A percentile compares a stretch with the other conserved stretches of the same genome.
phyloP scores from a whole-genome alignment of 495 filamentous ascomycete genomes.

The Xylaria scruposa region DNA sequence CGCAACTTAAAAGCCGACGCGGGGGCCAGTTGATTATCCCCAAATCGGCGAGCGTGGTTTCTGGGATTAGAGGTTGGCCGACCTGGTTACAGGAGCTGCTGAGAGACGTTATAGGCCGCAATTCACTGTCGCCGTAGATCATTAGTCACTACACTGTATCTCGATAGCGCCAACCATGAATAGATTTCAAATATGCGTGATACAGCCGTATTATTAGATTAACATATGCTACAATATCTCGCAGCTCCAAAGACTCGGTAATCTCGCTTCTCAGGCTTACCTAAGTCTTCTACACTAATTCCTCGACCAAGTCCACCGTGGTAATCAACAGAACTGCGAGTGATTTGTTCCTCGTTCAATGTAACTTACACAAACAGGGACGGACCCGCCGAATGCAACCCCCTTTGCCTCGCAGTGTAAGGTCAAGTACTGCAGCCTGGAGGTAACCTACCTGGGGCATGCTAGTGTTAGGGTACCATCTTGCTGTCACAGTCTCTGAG shows the following conservation, averaged over 20 bases:
- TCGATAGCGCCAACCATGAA: neutral
- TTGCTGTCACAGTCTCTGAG: neutral
- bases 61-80: slow-evolving; percentile 26
- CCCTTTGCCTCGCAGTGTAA: neutral
- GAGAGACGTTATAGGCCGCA: slow-evolving; percentile 8
- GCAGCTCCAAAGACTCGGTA: neutral
- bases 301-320: neutral
- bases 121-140: neutral
- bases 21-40: slow-evolving; percentile 26
- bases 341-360: neutral
- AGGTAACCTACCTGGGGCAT: neutral
- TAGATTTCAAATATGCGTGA: neutral
- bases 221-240: neutral
- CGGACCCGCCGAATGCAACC: neutral
- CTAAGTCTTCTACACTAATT: neutral
- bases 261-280: neutral
- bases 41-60: neutral
- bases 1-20: slow-evolving; percentile 29
- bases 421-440: neutral
- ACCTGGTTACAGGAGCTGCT: slow-evolving; percentile 26
- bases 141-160: neutral
- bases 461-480: neutral
- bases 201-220: neutral
- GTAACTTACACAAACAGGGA: neutral
- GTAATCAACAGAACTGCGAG: neutral